phyloP scores from a whole-genome alignment of 176 grass and related monocot genomes.

The Bothriochloa decipiens region DNA sequence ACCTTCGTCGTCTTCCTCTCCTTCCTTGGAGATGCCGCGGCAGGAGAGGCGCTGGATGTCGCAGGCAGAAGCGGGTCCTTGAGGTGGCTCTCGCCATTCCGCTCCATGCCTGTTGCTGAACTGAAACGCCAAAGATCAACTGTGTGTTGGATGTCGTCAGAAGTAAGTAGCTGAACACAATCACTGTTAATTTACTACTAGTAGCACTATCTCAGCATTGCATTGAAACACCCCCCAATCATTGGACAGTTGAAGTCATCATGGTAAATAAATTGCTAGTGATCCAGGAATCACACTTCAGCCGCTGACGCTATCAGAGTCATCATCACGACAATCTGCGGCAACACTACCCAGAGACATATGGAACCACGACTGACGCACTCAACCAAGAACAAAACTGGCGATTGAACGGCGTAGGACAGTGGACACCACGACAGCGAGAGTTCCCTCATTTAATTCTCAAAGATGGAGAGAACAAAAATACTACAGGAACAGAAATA shows the following conservation, averaged over 20 bases:
- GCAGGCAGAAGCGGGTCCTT: slow-evolving; percentile 62
- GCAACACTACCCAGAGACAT: neutral
- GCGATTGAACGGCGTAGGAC: neutral
- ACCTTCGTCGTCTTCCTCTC: slow-evolving; percentile 61
- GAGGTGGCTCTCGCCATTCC: slow-evolving; percentile 52
- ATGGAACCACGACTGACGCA: slow-evolving; percentile 7
- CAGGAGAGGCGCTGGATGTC: slow-evolving; percentile 23
- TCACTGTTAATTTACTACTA: neutral
- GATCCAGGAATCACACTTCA: neutral
- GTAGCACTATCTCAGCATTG: neutral
- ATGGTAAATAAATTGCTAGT: neutral
- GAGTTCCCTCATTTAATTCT: neutral
- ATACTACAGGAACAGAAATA: neutral
- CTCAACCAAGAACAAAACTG: neutral
- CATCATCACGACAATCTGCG: neutral
- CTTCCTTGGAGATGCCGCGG: slow-evolving; percentile 29
- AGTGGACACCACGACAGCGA: slow-evolving; percentile 20
- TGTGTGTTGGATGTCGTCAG: neutral
- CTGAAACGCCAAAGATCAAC: neutral
- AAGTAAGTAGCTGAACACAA: neutral
- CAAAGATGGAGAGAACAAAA: neutral
- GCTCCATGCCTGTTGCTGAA: slow-evolving; percentile 46
- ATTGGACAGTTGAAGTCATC: neutral
- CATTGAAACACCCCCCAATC: neutral
- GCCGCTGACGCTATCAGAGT: neutral